Evolutionary conservation across 176 grass and related monocot genomes (phyloP).

Genomic region (Avena eriantha): DNA sequence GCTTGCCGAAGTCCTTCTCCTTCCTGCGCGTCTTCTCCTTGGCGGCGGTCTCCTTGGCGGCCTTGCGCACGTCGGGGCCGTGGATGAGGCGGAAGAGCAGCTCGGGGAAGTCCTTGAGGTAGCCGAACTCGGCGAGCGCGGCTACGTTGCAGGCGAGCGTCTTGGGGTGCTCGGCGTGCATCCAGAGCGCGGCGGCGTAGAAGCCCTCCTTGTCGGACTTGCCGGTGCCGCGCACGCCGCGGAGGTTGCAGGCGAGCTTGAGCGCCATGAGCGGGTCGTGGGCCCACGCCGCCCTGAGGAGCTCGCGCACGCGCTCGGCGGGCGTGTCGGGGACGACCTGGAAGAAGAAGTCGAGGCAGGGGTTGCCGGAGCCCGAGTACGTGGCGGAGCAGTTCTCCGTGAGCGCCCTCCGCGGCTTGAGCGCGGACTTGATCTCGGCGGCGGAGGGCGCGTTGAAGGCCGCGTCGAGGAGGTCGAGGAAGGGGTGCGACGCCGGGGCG

Average conservation of each 20-base stretch:
- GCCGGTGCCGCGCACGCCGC: constrained; percentile 72
- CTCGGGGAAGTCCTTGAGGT: constrained; percentile 65
- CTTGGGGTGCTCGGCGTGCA: constrained; percentile 55
- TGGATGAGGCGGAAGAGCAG: constrained; percentile 45
- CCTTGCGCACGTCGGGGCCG: constrained; percentile 31
- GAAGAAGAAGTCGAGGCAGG: constrained; percentile 82
- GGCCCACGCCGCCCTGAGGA: constrained; percentile 51
- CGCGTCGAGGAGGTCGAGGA: constrained; percentile 50
- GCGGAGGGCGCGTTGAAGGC: constrained; percentile 37
- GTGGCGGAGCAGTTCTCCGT: constrained; percentile 58
- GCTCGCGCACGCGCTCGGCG: background rate
- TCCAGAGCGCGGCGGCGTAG: constrained; percentile 61
- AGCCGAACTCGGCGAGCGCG: constrained; percentile 54
- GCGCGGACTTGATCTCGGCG: background rate
- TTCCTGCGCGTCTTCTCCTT: background rate
- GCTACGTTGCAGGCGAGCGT: constrained; percentile 65
- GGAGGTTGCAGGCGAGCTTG: constrained; percentile 63
- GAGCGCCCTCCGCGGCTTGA: constrained; percentile 22
- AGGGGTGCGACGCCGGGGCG: constrained; percentile 12
- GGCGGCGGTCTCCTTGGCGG: background rate
- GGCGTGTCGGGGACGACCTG: constrained; percentile 56
- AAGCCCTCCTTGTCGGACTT: constrained; percentile 73
- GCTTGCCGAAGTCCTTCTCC: background rate
- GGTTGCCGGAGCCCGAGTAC: constrained; percentile 54
- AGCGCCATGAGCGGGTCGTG: constrained; percentile 49